Evolutionary conservation across 441 rosid species (phyloP).

Genomic region (Viola pubescens): DNA sequence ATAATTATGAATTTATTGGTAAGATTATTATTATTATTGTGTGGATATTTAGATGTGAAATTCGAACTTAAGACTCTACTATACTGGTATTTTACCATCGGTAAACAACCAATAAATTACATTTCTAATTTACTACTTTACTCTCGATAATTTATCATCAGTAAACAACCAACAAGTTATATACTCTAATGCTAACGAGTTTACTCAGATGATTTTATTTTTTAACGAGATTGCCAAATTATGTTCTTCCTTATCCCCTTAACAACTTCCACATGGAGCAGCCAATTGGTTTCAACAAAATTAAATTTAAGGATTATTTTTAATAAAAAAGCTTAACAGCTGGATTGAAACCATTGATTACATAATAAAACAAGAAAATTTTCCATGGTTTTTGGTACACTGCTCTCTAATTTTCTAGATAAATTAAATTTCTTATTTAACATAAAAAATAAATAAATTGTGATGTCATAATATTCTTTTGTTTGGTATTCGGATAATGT

Average conservation of each 20-base stretch:
- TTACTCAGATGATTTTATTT: too few species aligned
- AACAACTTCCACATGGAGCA: slow-evolving; percentile 11
- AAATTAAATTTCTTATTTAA: not conserved
- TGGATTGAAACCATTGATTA: slow-evolving; percentile 15
- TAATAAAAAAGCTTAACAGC: slow-evolving; percentile 9
- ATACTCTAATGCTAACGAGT: too few species aligned
- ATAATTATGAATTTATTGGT: too few species aligned
- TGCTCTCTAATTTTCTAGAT: not conserved
- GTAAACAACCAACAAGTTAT: too few species aligned
- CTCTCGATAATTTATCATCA: too few species aligned
- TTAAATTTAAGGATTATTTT: not conserved
- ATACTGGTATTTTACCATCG: too few species aligned
- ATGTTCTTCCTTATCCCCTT: slow-evolving; percentile 17
- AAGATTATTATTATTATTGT: too few species aligned
- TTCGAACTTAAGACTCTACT: too few species aligned
- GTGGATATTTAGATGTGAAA: too few species aligned
- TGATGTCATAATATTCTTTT: too few species aligned
- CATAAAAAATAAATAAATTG: not conserved
- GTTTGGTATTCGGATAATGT: not conserved
- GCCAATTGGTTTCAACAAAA: slow-evolving; percentile 10
- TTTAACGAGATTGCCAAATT: not conserved
- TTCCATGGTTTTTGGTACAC: slow-evolving; percentile 8
- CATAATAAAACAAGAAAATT: slow-evolving; percentile 7
- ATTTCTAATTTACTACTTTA: too few species aligned
- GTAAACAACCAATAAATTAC: too few species aligned